Percentiles rank a stretch among this genome's conserved stretches.
phyloP scores from a whole-genome alignment of 164 flowering plant genomes.

The Echeveria elegans region DNA sequence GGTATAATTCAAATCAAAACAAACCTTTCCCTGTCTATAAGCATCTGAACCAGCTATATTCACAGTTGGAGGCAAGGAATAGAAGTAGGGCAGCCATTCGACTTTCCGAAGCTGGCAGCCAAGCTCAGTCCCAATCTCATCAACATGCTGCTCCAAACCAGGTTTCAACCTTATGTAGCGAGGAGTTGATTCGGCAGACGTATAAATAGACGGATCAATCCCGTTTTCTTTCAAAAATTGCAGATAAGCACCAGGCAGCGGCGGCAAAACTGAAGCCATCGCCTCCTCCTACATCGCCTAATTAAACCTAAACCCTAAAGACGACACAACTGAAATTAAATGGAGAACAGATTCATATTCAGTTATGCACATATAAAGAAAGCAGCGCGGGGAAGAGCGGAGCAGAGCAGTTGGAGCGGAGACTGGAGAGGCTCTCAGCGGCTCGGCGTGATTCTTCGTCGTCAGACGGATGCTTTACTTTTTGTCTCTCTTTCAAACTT shows the following conservation, averaged over 20 bases:
- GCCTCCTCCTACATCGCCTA: slow-evolving; percentile 15
- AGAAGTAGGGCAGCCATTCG: slow-evolving; percentile 62
- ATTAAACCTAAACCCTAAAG: background rate
- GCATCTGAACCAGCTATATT: slow-evolving; percentile 60
- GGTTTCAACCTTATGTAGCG: slow-evolving; percentile 85
- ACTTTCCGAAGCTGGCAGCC: slow-evolving; percentile 50
- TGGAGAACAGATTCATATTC: background rate
- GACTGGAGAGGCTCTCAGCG: too few species aligned
- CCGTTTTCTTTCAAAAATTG: slow-evolving; percentile 57
- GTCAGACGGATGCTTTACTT: too few species aligned
- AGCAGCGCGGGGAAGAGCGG: too few species aligned
- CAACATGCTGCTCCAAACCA: slow-evolving; percentile 32
- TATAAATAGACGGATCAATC: slow-evolving; percentile 63
- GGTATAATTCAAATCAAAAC: background rate
- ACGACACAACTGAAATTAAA: background rate
- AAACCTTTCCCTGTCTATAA: slow-evolving; percentile 72
- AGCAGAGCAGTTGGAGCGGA: too few species aligned
- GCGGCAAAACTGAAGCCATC: slow-evolving; percentile 27
- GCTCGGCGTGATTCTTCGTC: too few species aligned
- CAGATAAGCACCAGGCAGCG: slow-evolving; percentile 54
- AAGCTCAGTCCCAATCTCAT: slow-evolving; percentile 58
- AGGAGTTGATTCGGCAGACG: slow-evolving; percentile 39
- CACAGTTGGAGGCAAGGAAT: slow-evolving; percentile 50
- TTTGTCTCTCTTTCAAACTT: too few species aligned
- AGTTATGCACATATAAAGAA: too few species aligned